phyloP scores from a whole-genome alignment of 176 grass and related monocot genomes.

The Phoenix dactylifera region DNA sequence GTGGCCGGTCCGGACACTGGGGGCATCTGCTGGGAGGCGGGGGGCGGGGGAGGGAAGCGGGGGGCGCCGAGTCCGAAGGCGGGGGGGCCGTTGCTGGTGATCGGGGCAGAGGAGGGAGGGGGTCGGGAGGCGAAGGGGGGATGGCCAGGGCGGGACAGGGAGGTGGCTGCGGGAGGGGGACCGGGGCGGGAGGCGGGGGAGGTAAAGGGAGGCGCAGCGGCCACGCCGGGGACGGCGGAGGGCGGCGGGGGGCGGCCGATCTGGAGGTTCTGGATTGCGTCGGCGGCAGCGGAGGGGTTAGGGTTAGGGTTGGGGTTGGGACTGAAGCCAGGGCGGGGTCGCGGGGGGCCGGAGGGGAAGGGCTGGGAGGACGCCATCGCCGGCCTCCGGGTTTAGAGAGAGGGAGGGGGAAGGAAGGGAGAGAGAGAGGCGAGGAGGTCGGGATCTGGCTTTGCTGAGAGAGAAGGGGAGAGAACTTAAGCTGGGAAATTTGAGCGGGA shows the following conservation, averaged over 20 bases:
- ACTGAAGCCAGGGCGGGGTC: slow-evolving; percentile 22
- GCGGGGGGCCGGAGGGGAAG: slow-evolving; percentile 4
- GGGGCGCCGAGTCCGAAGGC: background rate
- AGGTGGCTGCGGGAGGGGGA: slow-evolving; percentile 8
- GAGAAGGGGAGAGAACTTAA: slow-evolving; percentile 16
- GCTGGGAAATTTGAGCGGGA: too few relatives aligned
- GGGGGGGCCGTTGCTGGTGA: slow-evolving; percentile 9
- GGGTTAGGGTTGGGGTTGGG: slow-evolving; percentile 22
- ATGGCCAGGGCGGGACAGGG: background rate
- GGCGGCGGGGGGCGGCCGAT: slow-evolving; percentile 34
- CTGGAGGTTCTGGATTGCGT: slow-evolving; percentile 45
- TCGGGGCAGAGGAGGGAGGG: slow-evolving; percentile 9
- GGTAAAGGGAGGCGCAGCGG: slow-evolving; percentile 5
- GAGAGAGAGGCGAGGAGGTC: background rate
- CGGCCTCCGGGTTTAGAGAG: background rate
- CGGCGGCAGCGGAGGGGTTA: slow-evolving; percentile 18
- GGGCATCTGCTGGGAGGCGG: background rate
- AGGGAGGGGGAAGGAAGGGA: background rate
- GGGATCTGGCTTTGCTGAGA: background rate
- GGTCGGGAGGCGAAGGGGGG: slow-evolving; percentile 7
- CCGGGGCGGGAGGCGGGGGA: background rate
- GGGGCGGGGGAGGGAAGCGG: too few relatives aligned
- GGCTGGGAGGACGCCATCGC: slow-evolving; percentile 16
- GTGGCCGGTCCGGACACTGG: background rate
- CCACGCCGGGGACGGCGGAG: background rate